Percentiles rank a stretch among this genome's conserved stretches.
These are phyloP conservation scores for Malassezia sympodialis DNA, from an alignment of 1,284 basidiomycete species.

Conservation along the genomic window DNA sequence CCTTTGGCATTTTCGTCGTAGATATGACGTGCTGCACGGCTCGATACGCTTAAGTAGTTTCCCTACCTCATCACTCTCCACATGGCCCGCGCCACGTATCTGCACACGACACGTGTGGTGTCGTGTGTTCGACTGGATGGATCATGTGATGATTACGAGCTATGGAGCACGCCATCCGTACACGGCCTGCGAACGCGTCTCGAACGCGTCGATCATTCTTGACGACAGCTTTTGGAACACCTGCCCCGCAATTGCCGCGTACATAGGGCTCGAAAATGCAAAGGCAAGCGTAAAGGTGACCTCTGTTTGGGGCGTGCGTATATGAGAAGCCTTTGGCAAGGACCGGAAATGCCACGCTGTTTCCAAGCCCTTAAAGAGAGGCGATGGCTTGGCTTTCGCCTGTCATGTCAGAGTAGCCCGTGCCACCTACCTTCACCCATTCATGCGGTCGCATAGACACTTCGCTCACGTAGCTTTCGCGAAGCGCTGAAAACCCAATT, in stretches of 20 bases:
- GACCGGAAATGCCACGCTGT: slow-evolving; percentile 57
- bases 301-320: slow-evolving; percentile 6
- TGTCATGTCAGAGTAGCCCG: slow-evolving; percentile 51
- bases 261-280: slow-evolving; percentile 74
- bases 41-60: not conserved
- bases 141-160: not conserved
- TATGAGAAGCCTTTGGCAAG: not conserved
- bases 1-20: slow-evolving; percentile 22
- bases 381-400: slow-evolving; percentile 67
- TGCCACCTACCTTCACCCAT: slow-evolving; percentile 62
- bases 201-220: slow-evolving; percentile 85
- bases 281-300: slow-evolving; percentile 57
- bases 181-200: slow-evolving; percentile 58
- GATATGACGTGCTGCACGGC: not conserved
- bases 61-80: not conserved
- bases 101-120: not conserved
- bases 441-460: slow-evolving; percentile 68
- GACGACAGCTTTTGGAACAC: slow-evolving; percentile 78
- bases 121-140: not conserved
- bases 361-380: slow-evolving; percentile 71
- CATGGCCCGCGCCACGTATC: not conserved
- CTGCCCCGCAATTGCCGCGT: slow-evolving; percentile 66
- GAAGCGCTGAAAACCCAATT: slow-evolving; percentile 76
- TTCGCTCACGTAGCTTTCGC: slow-evolving; percentile 74
- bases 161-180: slow-evolving; percentile 7